Conservation (phyloP, 1,284 basidiomycete genomes). For the Singerocomus inundabilis region DNA sequence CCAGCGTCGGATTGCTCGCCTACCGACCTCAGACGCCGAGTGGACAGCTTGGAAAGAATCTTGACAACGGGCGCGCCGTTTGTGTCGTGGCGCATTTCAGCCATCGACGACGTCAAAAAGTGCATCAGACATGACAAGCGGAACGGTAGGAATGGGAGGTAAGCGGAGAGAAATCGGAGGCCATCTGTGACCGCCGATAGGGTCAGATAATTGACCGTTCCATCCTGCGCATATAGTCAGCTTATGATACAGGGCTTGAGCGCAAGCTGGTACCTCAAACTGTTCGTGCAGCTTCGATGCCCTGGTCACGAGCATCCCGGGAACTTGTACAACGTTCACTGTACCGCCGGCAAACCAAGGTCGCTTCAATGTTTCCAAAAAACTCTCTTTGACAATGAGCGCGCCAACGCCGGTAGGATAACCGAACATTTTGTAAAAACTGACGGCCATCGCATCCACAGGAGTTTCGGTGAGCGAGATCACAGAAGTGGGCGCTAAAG, state of each 20-base stretch:
- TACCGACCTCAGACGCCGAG: constrained; percentile 50
- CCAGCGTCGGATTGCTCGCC: constrained; percentile 69
- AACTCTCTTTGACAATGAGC: constrained; percentile 68
- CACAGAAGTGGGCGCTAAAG: constrained; percentile 67
- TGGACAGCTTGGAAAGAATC: constrained; percentile 61
- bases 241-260: not conserved
- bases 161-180: constrained; percentile 69
- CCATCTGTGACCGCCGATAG: constrained; percentile 75
- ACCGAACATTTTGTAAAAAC: constrained; percentile 89
- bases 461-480: constrained; percentile 64
- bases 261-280: constrained; percentile 60
- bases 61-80: constrained; percentile 57
- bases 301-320: constrained; percentile 64
- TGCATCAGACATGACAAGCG: constrained; percentile 64
- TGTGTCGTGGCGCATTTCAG: constrained; percentile 54
- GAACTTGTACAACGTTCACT: constrained; percentile 78
- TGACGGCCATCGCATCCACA: constrained; percentile 78
- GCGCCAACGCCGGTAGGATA: constrained; percentile 85
- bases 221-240: constrained; percentile 51
- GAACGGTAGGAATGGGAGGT: constrained; percentile 72
- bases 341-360: constrained; percentile 86
- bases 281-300: constrained; percentile 61
- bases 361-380: constrained; percentile 56
- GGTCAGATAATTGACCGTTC: constrained; percentile 77
- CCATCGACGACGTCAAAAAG: constrained; percentile 55